Evolutionary conservation across 495 filamentous ascomycete genomes (phyloP).

Genomic region (Neurospora sp.): DNA sequence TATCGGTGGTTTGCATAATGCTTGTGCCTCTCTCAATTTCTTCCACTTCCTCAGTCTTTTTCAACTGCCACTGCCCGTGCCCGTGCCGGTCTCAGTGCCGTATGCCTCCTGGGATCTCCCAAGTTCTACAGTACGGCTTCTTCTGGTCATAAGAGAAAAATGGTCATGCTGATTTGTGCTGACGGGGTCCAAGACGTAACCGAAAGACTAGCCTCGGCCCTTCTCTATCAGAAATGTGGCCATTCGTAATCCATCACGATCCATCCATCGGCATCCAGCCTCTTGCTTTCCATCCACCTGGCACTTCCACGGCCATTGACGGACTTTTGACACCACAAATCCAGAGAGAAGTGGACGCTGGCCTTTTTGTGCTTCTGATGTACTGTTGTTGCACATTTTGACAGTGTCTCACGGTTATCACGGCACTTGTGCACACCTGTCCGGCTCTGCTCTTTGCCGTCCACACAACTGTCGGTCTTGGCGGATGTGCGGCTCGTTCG

Average conservation of each 20-base stretch:
- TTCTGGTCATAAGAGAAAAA: background rate
- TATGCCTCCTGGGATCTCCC: background rate
- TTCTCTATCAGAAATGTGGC: background rate
- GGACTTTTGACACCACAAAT: background rate
- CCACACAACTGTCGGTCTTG: background rate
- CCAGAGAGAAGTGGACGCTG: background rate
- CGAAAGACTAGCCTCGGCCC: background rate
- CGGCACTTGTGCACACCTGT: background rate
- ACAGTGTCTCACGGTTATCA: background rate
- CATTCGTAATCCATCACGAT: background rate
- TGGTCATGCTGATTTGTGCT: background rate
- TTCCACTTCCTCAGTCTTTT: background rate
- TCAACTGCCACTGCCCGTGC: background rate
- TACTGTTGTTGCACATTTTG: background rate
- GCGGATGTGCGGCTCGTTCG: background rate
- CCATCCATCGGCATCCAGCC: background rate
- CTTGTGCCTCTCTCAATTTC: background rate
- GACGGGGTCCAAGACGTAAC: background rate
- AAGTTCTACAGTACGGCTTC: background rate
- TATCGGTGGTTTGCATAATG: background rate
- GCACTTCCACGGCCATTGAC: background rate
- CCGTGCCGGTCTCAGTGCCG: background rate
- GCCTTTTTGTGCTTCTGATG: background rate
- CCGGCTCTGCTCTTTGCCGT: background rate
- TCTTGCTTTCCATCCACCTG: background rate